Evolutionary conservation across 2,329 filamentous ascomycete species (phyloP), one percentile per base, ranked within the genome.

Genomic region (Ophiosphaerella korrae): DNA sequence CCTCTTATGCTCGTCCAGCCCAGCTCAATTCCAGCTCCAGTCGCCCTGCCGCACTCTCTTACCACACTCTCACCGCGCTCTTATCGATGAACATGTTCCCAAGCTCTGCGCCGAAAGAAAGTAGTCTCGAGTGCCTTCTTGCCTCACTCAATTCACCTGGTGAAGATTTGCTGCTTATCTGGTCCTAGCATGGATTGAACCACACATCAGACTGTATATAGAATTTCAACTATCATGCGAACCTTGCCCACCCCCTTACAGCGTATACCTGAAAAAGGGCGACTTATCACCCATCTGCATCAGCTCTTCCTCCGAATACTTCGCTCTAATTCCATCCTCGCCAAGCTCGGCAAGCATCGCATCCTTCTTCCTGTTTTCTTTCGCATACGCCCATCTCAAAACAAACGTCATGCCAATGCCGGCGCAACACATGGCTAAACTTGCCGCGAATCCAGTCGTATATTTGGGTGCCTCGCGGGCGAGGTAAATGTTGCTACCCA

Each of bases 401-500:
- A 54, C 78, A 74, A 64, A 73, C 60, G 42, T 77, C 60, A 47
- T 74, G 69, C 53, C 70, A 72, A 84, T 62, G 66, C 79, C 80
- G 14, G 81, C 60, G 53, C 79, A 67, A 38, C 67, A 72, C 70
- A 73, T 72, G 1, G 73, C 79, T 34, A 84, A 66, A 49, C 74
- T 74, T 0, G 77, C 74, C 0, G 77, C 75, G 56, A 82, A 84
- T 0, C 82, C 82, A 0, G 78, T 79, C 32, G 59, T 70, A 57
- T 82, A 84, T 26, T 66, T 64, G 0, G 82, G 82, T 42, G 71
- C 73, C 60, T 84, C 78, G 1, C 65, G 62, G 3, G 70, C 60
- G 31, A 82, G 61, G 57, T 80, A 84, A 46, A 83, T 77, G 55
- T 83, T 83, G 37, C 74, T 76, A 1, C 70, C 70, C 68, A 72